Base-by-base conservation (phyloP, 1,284 basidiomycete genomes). In the Ceratobasidium sp. region DNA sequence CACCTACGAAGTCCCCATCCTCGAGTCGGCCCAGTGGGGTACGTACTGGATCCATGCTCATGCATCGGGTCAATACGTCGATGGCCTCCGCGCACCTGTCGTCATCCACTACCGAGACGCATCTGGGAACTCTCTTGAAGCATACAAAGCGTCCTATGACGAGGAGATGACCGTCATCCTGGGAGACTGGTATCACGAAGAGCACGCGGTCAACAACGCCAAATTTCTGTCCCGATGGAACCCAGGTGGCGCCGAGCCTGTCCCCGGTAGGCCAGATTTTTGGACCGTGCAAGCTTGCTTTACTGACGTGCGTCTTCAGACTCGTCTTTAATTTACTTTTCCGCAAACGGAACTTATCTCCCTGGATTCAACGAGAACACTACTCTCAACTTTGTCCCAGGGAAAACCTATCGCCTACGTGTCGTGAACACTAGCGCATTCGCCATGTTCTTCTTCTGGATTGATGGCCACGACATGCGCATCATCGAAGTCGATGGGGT, bases 401-500 rank as follows among this genome's bases (percentile, higher is more conserved):
- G 96, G 15, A 88, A 87, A 82, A 89, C 91, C 0, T 94, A 94
- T 82, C 89, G 92, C 52, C 84, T 92, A 69, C 86, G 95, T 19
- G 85, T 98, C 79, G 86, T 98, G 82, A 98, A 98, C 85, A 92
- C 89, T 61, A 64, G 44, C 9, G 91, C 89, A 0, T 91, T 95
- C 76, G 82, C 89, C 0, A 87, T 90, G 81, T 96, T 95, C 85
- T 92, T 88, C 85, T 92, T 97, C 84, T 94, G 91, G 89, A 92
- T 98, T 71, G 95, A 97, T 78, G 95, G 95, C 0, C 97, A 98
- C 82, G 89, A 93, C 44, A 97, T 98, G 95, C 85, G 88, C 11
- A 89, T 98, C 79, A 96, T 99, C 81, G 91, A 95, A 82, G 93
- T 90, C 37, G 96, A 98, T 81, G 95, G 96, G 6, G 93, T 92